Percentiles rank a stretch among this genome's conserved stretches.
phyloP scores from a whole-genome alignment of 352 stramenopile genomes.

The Pythium grandisporangium region DNA sequence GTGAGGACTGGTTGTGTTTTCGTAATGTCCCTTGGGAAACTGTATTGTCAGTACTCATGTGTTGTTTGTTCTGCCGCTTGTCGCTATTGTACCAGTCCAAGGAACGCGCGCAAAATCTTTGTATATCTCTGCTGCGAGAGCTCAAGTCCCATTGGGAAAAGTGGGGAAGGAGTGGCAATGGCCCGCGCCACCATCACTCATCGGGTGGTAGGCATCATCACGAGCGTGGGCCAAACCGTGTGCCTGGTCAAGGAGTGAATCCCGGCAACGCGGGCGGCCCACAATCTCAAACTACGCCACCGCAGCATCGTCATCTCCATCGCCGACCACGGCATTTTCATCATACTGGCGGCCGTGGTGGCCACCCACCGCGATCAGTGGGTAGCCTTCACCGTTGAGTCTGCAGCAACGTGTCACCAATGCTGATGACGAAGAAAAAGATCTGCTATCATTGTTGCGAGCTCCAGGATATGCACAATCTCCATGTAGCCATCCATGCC shows the following conservation, averaged over 20 bases:
- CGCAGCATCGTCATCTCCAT: conserved; percentile 6
- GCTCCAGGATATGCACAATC: too few species aligned
- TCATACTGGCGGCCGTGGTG: conserved; percentile 3
- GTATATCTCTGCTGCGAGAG: conserved; percentile 29
- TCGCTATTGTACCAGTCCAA: conserved; percentile 28
- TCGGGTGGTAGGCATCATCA: conserved; percentile 5
- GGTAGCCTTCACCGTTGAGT: too few species aligned
- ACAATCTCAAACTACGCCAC: too few species aligned
- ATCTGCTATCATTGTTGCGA: too few species aligned
- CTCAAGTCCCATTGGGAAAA: conserved; percentile 54
- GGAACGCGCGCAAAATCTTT: conserved; percentile 18
- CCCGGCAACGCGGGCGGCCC: too few species aligned
- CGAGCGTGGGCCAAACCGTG: too few species aligned
- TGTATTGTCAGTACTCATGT: not conserved
- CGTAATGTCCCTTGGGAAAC: not conserved
- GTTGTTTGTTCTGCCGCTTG: not conserved
- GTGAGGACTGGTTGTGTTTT: conserved; percentile 13
- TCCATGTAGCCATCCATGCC: too few species aligned
- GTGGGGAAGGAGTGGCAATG: too few species aligned
- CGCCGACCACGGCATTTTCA: conserved; percentile 6
- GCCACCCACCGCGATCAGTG: conserved; percentile 5
- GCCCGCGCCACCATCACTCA: too few species aligned
- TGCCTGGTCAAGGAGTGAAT: too few species aligned
- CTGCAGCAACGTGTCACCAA: too few species aligned
- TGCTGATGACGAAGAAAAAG: too few species aligned